Percentiles rank a stretch among this genome's conserved stretches.
Evolutionary conservation across 306 rosid genomes (phyloP).

Genomic region (Alnus rubra): DNA sequence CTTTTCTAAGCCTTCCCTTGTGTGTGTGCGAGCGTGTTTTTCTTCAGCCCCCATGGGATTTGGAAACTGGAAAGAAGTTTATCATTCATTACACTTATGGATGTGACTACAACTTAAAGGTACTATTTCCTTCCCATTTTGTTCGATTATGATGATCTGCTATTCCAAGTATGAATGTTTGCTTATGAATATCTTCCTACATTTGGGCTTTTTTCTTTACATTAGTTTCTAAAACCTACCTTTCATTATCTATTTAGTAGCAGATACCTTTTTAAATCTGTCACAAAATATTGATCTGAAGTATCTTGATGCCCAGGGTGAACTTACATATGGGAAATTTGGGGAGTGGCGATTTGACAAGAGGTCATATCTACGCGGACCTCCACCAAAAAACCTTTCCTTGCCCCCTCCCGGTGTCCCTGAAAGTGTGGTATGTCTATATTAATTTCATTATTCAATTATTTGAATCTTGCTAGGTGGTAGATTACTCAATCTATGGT

Average conservation of each 20-base stretch:
- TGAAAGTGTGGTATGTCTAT: constrained; percentile 92
- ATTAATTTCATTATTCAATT: constrained; percentile 15
- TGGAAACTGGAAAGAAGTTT: constrained; percentile 59
- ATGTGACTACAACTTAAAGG: constrained; percentile 88
- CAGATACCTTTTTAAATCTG: constrained; percentile 2
- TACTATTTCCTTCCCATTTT: constrained; percentile 25
- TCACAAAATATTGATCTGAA: constrained; percentile 13
- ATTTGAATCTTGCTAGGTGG: constrained; percentile 9
- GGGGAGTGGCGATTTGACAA: constrained; percentile 99
- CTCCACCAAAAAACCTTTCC: constrained; percentile 76
- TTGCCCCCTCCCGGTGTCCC: constrained; percentile 97
- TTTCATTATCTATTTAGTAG: not conserved
- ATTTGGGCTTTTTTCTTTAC: not conserved
- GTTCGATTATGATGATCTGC: constrained; percentile 3
- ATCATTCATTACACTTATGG: constrained; percentile 92
- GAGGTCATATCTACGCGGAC: constrained; percentile 81
- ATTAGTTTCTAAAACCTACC: constrained; percentile 14
- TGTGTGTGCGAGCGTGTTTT: constrained; percentile 25
- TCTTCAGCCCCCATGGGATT: constrained; percentile 97
- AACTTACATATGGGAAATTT: constrained; percentile 77
- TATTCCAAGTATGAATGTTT: not conserved
- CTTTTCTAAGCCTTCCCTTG: constrained; percentile 22
- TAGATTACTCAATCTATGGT: not conserved
- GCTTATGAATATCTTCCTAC: not conserved
- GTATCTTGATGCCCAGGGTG: constrained; percentile 60